These are phyloP conservation scores for Wickerhamomyces subpelliculosus DNA, from an alignment of 805 yeast species.

Conservation along the genomic window DNA sequence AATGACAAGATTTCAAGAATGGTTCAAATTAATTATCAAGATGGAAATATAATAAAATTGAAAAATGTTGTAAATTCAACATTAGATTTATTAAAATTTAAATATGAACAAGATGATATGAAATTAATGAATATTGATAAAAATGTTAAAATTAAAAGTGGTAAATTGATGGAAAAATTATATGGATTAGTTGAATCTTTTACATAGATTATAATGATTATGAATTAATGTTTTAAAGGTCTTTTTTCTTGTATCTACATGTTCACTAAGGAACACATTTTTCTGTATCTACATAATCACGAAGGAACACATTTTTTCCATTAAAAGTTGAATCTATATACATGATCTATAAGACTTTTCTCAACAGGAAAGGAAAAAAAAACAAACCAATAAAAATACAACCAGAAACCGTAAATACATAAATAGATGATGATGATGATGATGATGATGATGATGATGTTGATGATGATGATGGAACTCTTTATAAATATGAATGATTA, in stretches of 20 bases:
- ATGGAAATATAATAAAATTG: conserved; percentile 12
- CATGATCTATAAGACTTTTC: no score
- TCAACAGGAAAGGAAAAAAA: no score
- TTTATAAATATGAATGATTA: no score
- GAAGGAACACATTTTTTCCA: no score
- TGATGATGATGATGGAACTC: not conserved
- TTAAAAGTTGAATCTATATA: no score
- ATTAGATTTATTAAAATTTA: conserved; percentile 11
- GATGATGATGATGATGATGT: not conserved
- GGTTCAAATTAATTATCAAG: conserved; percentile 6
- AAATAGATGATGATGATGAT: no score
- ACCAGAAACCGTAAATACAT: no score
- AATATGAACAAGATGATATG: conserved; percentile 4
- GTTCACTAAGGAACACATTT: no score
- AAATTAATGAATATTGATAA: conserved; percentile 9
- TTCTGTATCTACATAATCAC: no score
- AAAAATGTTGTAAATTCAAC: conserved; percentile 11
- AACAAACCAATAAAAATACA: no score
- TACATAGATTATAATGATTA: not conserved
- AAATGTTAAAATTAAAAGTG: conserved; percentile 6
- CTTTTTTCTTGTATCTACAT: not conserved
- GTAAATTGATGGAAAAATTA: conserved; percentile 6
- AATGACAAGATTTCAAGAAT: conserved; percentile 8
- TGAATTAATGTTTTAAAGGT: not conserved
- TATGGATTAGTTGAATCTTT: conserved; percentile 12